Base-by-base conservation (phyloP, 169 alveolate genomes). In the Babesia bovis region DNA sequence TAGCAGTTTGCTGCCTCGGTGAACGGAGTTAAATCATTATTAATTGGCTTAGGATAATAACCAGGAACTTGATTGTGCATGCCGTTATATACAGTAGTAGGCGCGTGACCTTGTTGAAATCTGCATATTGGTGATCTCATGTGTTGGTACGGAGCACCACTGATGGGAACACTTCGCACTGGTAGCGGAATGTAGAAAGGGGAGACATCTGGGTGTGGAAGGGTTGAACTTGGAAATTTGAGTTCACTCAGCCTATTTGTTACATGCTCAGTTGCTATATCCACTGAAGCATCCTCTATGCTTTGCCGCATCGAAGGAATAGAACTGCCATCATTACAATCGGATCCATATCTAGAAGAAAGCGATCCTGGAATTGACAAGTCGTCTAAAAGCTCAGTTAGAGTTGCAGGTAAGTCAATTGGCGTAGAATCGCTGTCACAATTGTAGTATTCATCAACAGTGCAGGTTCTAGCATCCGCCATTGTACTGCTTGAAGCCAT, bases 361-460 rank as follows among this genome's bases (percentile, higher is more conserved):
- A 33, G 15, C 4, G 58, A 28, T 28, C 36, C 61, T 6, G 63
- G n/a, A 32, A 30, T 19, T 38, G 40, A 21, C 19, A 28, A 33
- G 40, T 63, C 63, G 17, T 63, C 73, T 60, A 45, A 19, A 21
- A 47, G 35, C 15, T 45, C 73, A 5, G 30, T 45, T 40, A 63
- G 28, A 12, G 53, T 63, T 4, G 28, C 51, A 1, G 73, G 61
- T 12, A 63, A 36, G 6, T 33, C 40, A 30, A 45, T 19, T 0
- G 55, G 42, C 6, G 69, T 41, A 32, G 44, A 33, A n/a, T 36
- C 69, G 23, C 47, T 21, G 2, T 56, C 49, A n/a, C 36, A 56
- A 49, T 30, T 35, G 49, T 4, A 30, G 28, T 56, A 56, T 0
- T 21, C 49, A 12, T 1, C 47, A 4, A 32, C 23, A 32, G 15